Evolutionary conservation across 805 yeast species (phyloP).

Genomic region (Barnettozyma californica): DNA sequence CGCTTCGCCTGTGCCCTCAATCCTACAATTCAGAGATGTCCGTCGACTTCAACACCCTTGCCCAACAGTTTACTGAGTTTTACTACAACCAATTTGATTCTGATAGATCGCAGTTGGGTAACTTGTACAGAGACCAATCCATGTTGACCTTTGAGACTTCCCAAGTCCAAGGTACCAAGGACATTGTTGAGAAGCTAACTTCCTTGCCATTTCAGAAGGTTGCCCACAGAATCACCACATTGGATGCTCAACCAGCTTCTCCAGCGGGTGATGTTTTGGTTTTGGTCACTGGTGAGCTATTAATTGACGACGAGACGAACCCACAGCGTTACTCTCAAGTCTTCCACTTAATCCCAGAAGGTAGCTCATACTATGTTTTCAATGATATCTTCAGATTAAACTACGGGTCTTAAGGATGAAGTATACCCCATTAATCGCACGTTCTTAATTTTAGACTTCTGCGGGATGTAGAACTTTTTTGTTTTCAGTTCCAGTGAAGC

Average conservation of each 20-base stretch:
- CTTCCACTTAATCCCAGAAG: conserved; percentile 94
- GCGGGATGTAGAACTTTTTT: neutral
- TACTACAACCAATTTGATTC: conserved; percentile 93
- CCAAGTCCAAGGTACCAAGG: conserved; percentile 91
- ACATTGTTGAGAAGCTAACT: conserved; percentile 85
- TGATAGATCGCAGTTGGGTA: conserved; percentile 88
- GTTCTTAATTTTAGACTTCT: neutral
- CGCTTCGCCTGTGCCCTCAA: neutral
- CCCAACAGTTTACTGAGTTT: conserved; percentile 84
- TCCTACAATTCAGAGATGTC: conserved; percentile 1
- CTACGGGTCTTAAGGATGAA: conserved; percentile 47
- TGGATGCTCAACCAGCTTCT: conserved; percentile 97
- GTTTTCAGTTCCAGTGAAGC: too few species aligned
- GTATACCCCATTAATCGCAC: conserved; percentile 1
- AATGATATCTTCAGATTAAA: conserved; percentile 96
- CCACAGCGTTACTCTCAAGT: conserved; percentile 97
- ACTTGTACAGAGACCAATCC: conserved; percentile 92
- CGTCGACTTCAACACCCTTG: conserved; percentile 42
- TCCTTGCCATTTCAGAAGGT: conserved; percentile 91
- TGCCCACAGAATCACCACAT: conserved; percentile 86
- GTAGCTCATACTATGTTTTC: conserved; percentile 85
- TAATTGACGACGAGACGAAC: conserved; percentile 88
- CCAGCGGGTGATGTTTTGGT: conserved; percentile 90
- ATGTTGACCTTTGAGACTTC: conserved; percentile 96
- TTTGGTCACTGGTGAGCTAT: conserved; percentile 94